Evolutionary conservation across 305 asterid species (phyloP), one percentile per base, ranked within the genome.

Genomic region (Caryopteris hybrid): DNA sequence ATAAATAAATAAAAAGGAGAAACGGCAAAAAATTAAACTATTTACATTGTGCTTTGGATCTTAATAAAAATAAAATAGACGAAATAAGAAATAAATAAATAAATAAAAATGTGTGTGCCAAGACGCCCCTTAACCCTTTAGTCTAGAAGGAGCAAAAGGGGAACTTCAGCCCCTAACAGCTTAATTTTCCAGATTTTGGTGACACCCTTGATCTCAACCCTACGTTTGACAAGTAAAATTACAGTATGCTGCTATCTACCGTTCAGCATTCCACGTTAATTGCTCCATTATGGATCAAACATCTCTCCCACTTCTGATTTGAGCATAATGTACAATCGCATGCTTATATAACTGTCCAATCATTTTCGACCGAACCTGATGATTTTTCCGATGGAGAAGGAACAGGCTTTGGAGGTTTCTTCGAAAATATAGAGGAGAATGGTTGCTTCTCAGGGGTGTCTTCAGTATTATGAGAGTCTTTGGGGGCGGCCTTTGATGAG

Each of bases 361-460:
- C 95, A 76, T 68, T 79, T 71, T 93, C 97, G 54, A 75, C 78
- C 17, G 90, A 52, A 73, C 66, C 55, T 11, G 84, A 41, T 22
- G 86, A 75, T 73, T 84, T 87, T 42, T 81, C 91, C 5, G 85
- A 77, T 13, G 97, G 83, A 54, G 92, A 83, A 14, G 85, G 71
- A 53, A 33, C 9, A 14, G 83, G 88, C 76, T 91, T 94, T 0
- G 99, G 99, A 61, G 97, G 96, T 77, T 81, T 91, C 90, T 89
- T 91, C 2, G 91, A 88, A 72, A 93, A 88, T 42, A 91, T 66
- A 8, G 98, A 82, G 74, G 98, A 82, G 74, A 88, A 79, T 34
- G 89, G 72, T 29, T 87, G 95, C 75, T 84, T 84, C 25, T 63
- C 53, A 42, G 86, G 45, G 73, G 61, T 88, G 42, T 85, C 88